These are phyloP conservation scores for Stephanocyclus meneghinianus DNA, from an alignment of 352 stramenopile species.

Conservation along the genomic window DNA sequence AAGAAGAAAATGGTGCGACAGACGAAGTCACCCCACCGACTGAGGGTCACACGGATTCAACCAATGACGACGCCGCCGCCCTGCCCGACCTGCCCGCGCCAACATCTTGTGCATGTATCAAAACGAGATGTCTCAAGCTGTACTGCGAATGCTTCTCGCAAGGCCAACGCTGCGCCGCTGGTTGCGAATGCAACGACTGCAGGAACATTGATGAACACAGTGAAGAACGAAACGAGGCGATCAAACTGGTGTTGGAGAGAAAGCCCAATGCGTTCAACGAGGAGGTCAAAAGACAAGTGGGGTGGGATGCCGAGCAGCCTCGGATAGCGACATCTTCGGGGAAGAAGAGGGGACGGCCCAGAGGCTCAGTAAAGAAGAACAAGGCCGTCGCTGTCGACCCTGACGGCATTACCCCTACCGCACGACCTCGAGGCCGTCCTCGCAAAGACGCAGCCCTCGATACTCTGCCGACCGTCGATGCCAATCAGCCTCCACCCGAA, in stretches of 20 bases:
- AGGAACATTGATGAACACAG: constrained; percentile 80
- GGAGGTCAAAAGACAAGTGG: not conserved
- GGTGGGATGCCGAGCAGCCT: not conserved
- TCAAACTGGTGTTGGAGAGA: constrained; percentile 5
- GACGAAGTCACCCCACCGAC: too few relatives aligned
- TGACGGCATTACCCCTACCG: not conserved
- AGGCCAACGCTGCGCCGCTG: constrained; percentile 83
- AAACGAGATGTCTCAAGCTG: constrained; percentile 92
- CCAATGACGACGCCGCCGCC: too few relatives aligned
- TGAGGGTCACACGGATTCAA: too few relatives aligned
- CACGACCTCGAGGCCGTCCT: constrained; percentile 9
- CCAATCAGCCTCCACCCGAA: not conserved
- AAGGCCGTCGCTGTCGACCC: not conserved
- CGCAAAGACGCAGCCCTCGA: not conserved
- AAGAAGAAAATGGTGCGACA: too few relatives aligned
- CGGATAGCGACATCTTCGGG: not conserved
- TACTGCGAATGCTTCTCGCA: constrained; percentile 85
- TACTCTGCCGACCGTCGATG: not conserved
- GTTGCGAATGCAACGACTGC: constrained; percentile 93
- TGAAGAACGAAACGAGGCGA: constrained; percentile 7
- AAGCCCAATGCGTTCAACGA: constrained; percentile 9
- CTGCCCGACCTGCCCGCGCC: not conserved
- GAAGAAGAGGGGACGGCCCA: not conserved
- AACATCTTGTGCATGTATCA: constrained; percentile 92
- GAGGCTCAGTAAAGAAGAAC: constrained; percentile 6